Conservation (phyloP, 2,329 filamentous ascomycete genomes). For the Beauveria sp. region DNA sequence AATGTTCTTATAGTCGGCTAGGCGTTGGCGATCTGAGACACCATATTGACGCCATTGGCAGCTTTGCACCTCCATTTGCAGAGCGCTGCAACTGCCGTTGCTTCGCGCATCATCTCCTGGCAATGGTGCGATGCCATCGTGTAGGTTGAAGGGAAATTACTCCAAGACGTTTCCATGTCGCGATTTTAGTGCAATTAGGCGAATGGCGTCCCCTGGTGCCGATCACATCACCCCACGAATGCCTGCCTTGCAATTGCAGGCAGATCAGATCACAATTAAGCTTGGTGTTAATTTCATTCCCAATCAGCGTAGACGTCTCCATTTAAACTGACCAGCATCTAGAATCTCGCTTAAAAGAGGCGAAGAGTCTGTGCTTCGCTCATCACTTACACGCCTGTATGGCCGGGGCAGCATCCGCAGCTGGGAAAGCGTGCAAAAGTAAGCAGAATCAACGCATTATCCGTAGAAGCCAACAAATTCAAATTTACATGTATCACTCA, state of each 20-base stretch:
- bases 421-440: background rate
- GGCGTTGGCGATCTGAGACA: slow-evolving; percentile 8
- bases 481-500: no score
- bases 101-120: background rate
- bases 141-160: background rate
- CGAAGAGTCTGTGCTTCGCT: background rate
- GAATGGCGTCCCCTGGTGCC: background rate
- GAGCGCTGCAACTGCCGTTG: background rate
- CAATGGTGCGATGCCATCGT: background rate
- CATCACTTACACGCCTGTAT: background rate
- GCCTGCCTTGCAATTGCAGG: background rate
- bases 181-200: slow-evolving; percentile 7
- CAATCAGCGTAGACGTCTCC: background rate
- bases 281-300: background rate
- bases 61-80: background rate
- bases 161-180: slow-evolving; percentile 5
- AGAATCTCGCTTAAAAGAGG: background rate
- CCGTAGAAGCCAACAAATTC: background rate
- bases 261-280: background rate
- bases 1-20: background rate
- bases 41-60: slow-evolving; percentile 6
- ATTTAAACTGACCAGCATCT: background rate
- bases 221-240: background rate
- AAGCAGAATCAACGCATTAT: background rate
- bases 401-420: background rate